Conservation (phyloP, 1,139 yeast species). For the Suhomyces taliae region DNA sequence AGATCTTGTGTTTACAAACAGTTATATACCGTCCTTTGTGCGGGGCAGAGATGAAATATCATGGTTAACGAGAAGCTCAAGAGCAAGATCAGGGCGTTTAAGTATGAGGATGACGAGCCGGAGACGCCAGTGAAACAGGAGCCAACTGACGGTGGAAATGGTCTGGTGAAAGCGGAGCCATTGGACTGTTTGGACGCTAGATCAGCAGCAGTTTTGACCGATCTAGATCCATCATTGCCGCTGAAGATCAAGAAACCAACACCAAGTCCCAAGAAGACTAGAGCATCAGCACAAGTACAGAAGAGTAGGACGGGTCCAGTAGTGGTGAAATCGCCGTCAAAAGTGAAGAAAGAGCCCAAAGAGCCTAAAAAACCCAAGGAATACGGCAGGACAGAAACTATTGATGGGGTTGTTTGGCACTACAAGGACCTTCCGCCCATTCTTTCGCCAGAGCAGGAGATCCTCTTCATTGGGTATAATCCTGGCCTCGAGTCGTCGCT, state of each 20-base stretch:
- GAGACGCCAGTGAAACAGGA: neutral
- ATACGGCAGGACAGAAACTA: neutral
- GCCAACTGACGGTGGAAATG: neutral
- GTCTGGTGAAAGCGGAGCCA: neutral
- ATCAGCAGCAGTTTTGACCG: neutral
- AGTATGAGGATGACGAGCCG: neutral
- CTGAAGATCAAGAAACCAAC: too few relatives aligned
- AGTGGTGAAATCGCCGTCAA: neutral
- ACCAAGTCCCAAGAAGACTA: too few relatives aligned
- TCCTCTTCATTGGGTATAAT: constrained; percentile 71
- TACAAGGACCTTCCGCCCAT: constrained; percentile 35
- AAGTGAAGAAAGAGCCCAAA: too few relatives aligned
- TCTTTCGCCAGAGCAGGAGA: constrained; percentile 29
- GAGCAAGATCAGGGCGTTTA: neutral
- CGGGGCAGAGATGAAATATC: neutral
- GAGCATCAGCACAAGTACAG: too few relatives aligned
- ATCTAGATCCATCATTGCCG: neutral
- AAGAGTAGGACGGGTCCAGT: neutral
- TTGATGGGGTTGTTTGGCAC: neutral
- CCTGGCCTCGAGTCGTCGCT: constrained; percentile 69
- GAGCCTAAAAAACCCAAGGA: neutral
- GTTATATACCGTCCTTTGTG: neutral
- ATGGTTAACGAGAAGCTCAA: neutral
- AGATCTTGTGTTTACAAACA: too few relatives aligned
- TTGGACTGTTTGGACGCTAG: neutral